Evolutionary conservation across 2,329 filamentous ascomycete genomes (phyloP), one percentile per base, ranked within the genome.

Genomic region (Cladosporium sp.): DNA sequence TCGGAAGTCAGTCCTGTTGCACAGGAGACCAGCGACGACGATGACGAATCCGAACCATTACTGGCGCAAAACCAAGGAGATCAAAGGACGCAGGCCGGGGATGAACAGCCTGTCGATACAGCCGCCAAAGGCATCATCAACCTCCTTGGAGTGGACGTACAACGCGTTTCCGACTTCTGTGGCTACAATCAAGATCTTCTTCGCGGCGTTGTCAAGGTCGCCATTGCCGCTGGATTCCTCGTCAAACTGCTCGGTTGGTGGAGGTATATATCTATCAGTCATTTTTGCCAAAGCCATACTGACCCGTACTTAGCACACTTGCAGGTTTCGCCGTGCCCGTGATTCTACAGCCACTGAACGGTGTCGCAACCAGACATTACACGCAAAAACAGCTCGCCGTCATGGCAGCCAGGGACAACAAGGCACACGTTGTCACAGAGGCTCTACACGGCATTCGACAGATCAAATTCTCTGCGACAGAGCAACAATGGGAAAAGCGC

Each of bases 51-150:
- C 2, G n/a, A 46, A 13, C 39, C 39, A 6, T 21, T 46, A 23
- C 39, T 46, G 39, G 39, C 39, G n/a, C n/a, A 46, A 46, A 46
- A 5, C 5, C 21, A 7, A 23, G 39, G 4, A 5, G 39, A 46
- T 23, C n/a, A 11, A 46, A 21, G 13, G 39, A 21, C 8, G n/a
- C 39, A 46, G 10, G n/a, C 10, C 2, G 39, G 21, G 3, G 39
- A 46, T 3, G 39, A 21, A 21, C 8, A 23, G 16, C 8, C 39
- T 46, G n/a, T 10, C 39, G 25, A 81, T 54, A 1, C 78, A 79
- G 1, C 77, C 78, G 1, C 66, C 67, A 4, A 82, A 67, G 10
- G 72, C 73, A 5, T 70, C 69, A 71, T 82, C 77, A 26, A 82
- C 63, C 13, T 70, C 71, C 34, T 66, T 61, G 10, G 72, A 69